phyloP scores from a whole-genome alignment of 2,329 filamentous ascomycete genomes.

The Phaeosphaeriaceae sp. region DNA sequence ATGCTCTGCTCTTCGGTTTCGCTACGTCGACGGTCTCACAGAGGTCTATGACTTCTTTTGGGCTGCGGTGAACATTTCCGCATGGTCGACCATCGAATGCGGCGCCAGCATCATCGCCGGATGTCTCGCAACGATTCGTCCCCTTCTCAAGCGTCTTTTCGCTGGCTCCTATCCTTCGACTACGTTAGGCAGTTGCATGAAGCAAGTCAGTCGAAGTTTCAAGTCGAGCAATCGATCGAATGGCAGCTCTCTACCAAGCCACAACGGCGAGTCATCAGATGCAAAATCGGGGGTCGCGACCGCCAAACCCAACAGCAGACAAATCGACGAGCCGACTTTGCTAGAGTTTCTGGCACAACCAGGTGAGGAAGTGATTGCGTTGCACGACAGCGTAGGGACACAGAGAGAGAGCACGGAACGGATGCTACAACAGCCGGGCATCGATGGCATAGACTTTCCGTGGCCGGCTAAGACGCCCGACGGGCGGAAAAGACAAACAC shows the following conservation, averaged over 20 bases:
- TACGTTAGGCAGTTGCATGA: slow-evolving; percentile 1
- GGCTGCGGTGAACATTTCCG: slow-evolving; percentile 55
- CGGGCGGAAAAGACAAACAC: slow-evolving; percentile 1
- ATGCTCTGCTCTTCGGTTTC: slow-evolving; percentile 60
- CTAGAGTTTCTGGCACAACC: neutral
- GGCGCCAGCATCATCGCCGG: slow-evolving; percentile 55
- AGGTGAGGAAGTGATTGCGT: neutral
- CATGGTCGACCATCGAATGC: slow-evolving; percentile 48
- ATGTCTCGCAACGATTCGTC: slow-evolving; percentile 60
- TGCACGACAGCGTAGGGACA: neutral
- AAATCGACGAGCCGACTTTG: neutral
- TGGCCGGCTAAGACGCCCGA: slow-evolving; percentile 2
- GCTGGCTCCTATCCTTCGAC: slow-evolving; percentile 2
- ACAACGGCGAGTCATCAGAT: slow-evolving; percentile 1
- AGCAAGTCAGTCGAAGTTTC: slow-evolving; percentile 7
- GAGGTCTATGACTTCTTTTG: slow-evolving; percentile 55
- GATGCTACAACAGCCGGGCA: neutral
- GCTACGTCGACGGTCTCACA: slow-evolving; percentile 51
- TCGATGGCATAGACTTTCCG: slow-evolving; percentile 1
- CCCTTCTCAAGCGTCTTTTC: slow-evolving; percentile 48
- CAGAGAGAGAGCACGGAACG: neutral
- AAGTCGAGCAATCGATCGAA: slow-evolving; percentile 4
- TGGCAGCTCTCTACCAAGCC: slow-evolving; percentile 1
- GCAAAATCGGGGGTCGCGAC: neutral
- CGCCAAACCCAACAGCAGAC: neutral